Evolutionary conservation across 805 yeast species (phyloP), one percentile per base, ranked within the genome.

Genomic region (Dipodascus geniculatus): DNA sequence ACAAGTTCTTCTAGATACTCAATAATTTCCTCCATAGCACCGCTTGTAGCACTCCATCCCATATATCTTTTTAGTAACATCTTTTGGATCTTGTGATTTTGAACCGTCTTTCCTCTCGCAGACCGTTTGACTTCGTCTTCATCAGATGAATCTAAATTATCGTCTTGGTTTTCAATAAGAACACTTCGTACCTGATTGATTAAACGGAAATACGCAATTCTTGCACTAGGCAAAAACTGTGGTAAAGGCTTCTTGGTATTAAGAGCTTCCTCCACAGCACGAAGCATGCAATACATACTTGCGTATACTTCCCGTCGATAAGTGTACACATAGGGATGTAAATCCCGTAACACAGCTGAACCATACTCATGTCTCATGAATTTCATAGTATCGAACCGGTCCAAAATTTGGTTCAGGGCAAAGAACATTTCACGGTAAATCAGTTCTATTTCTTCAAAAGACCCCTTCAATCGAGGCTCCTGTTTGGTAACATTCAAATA

Each of bases 11-110:
- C 81, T 23, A 74, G 67, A 57, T 74, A 76, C 50, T 72, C 76
- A 48, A 77, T 74, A 35, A 77, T 67, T 56, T 77, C 80, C 55
- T 74, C 79, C 1, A 73, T 61, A 0, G 79, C 78, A 2, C 76
- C 71, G 54, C 72, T 71, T 1, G 77, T 65, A 1, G 81, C 81
- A 59, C 74, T 76, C 81, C 81, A 77, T 53, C 75, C 68, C 57
- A 77, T 61, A 53, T 56, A 69, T 68, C 54, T 72, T 73, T 54
- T 70, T 60, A 52, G 53, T 9, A 55, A 52, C 57, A 58, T 57
- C 4, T 48, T 48, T 16, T 48, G 51, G 28, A 35, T 60, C 17
- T 66, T 42, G 22, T 6, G 20, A 42, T 33, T 48, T 49, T 22
- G 31, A 22, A n/a, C 11, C 28, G 49, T 54, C 17, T 28, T 33